Conservation (phyloP, 2,329 filamentous ascomycete genomes). For the Xylariaceae sp. region DNA sequence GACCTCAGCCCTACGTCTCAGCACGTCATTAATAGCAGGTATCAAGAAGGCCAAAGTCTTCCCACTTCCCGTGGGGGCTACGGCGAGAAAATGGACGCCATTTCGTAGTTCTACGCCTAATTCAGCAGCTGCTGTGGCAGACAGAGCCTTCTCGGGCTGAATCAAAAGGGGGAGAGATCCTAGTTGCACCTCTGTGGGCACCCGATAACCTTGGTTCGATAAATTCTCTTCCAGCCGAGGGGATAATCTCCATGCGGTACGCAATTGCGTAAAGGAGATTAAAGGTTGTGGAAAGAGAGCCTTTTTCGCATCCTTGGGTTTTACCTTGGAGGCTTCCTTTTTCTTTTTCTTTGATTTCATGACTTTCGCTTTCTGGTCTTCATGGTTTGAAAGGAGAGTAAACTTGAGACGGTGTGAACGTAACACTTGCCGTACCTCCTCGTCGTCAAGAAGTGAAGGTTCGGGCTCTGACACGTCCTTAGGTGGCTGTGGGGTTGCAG, state of each 20-base stretch:
- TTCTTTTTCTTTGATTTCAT: constrained; percentile 56
- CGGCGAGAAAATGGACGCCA: constrained; percentile 71
- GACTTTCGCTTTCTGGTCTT: constrained; percentile 48
- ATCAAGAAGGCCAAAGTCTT: constrained; percentile 94
- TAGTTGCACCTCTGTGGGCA: constrained; percentile 93
- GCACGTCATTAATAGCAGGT: constrained; percentile 73
- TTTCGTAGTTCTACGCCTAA: constrained; percentile 29
- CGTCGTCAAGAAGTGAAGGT: constrained; percentile 53
- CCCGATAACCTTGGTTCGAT: constrained; percentile 73
- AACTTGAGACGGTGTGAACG: constrained; percentile 82
- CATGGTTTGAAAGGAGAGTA: constrained; percentile 61
- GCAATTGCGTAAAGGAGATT: constrained; percentile 69
- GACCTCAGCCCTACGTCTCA: constrained; percentile 51
- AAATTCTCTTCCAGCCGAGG: constrained; percentile 73
- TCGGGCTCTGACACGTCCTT: constrained; percentile 21
- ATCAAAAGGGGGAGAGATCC: constrained; percentile 77
- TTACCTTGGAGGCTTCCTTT: constrained; percentile 42
- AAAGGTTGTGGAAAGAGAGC: constrained; percentile 77
- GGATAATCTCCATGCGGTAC: constrained; percentile 67
- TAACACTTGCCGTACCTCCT: constrained; percentile 69
- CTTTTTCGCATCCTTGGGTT: constrained; percentile 52
- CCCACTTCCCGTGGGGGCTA: constrained; percentile 92
- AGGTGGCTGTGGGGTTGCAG: constrained; percentile 14
- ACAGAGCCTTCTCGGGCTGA: constrained; percentile 48
- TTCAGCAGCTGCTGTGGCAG: constrained; percentile 34